These are phyloP conservation scores for Paecilomyces fulvus DNA, from an alignment of 2,329 filamentous ascomycete species.

Conservation along the genomic window DNA sequence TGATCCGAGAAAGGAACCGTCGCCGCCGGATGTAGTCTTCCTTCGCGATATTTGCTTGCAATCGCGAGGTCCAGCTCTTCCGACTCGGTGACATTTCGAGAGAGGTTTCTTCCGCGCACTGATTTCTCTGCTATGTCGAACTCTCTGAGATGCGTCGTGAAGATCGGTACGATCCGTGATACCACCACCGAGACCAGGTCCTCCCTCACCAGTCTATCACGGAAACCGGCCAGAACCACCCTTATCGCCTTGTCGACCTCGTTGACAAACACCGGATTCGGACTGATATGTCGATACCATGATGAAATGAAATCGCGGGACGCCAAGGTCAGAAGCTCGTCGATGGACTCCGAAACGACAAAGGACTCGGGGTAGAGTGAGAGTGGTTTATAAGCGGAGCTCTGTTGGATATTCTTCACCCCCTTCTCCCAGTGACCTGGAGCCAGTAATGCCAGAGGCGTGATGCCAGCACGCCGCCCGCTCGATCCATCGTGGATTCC, in stretches of 20 bases:
- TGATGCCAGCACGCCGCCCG: slow-evolving; percentile 36
- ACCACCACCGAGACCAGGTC: slow-evolving; percentile 81
- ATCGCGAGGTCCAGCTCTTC: slow-evolving; percentile 94
- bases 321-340: slow-evolving; percentile 67
- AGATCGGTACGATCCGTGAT: slow-evolving; percentile 72
- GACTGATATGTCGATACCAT: slow-evolving; percentile 85
- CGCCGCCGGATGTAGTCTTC: slow-evolving; percentile 78
- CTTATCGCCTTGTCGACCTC: slow-evolving; percentile 78
- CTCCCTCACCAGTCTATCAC: slow-evolving; percentile 62
- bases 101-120: slow-evolving; percentile 79
- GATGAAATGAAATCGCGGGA: slow-evolving; percentile 75
- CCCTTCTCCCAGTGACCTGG: slow-evolving; percentile 62
- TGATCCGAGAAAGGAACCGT: slow-evolving; percentile 75
- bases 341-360: slow-evolving; percentile 69
- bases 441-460: slow-evolving; percentile 50
- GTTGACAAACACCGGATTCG: slow-evolving; percentile 69
- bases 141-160: slow-evolving; percentile 81
- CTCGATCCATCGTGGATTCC: slow-evolving; percentile 27
- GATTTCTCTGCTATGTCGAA: slow-evolving; percentile 84
- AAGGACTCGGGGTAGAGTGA: slow-evolving; percentile 69
- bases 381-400: slow-evolving; percentile 58
- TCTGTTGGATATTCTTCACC: slow-evolving; percentile 55
- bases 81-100: slow-evolving; percentile 84
- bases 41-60: slow-evolving; percentile 85
- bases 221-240: slow-evolving; percentile 60